Base-by-base conservation (phyloP, 2,329 filamentous ascomycete genomes). In the Microdochium trichocladiopsis region DNA sequence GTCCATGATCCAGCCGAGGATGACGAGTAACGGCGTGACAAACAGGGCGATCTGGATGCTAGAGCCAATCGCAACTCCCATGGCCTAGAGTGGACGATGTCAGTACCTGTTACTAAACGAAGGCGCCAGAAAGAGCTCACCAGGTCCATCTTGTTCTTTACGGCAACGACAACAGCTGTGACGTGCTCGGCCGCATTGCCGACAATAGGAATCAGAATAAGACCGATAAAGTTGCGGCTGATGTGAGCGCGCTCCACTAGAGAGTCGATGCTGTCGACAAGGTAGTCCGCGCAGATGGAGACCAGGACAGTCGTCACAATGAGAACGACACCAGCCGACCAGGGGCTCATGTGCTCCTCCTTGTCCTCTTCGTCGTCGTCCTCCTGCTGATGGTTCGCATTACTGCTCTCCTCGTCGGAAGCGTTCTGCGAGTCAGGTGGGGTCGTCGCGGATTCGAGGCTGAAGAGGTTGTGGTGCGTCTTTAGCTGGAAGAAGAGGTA, bases 41-140 rank as follows among this genome's bases (percentile, higher is more conserved):
- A n/a, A n/a, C n/a, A n/a, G n/a, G n/a, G n/a, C n/a, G n/a, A n/a
- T n/a, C n/a, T n/a, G n/a, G n/a, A n/a, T 84, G 66, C 86, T 89
- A 54, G 86, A 90, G 47, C 88, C 88, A 61, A 93, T 88, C 24
- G 88, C 88, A 50, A 93, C 88, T 41, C 87, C 86, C 74, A 93
- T 88, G 25, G 88, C 84, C 66, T 69, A 43, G 66, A 41, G 75
- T 66, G 12, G 11, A 12, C 33, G 31, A 22, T 45, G 50, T 60
- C 37, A 60, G 56, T 25, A 22, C 18, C 8, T 43, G 9, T 14
- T 25, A 18, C 23, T 28, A n/a, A 11, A 22, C 4, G 9, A 18
- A 25, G 18, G 16, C 36, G 16, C n/a, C n/a, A n/a, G n/a, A n/a
- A 16, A 51, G 21, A 28, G 51, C 53, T 57, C 59, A 67, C 65